phyloP scores from a whole-genome alignment of 148 eudicot genomes.

The Agrostemma githago region DNA sequence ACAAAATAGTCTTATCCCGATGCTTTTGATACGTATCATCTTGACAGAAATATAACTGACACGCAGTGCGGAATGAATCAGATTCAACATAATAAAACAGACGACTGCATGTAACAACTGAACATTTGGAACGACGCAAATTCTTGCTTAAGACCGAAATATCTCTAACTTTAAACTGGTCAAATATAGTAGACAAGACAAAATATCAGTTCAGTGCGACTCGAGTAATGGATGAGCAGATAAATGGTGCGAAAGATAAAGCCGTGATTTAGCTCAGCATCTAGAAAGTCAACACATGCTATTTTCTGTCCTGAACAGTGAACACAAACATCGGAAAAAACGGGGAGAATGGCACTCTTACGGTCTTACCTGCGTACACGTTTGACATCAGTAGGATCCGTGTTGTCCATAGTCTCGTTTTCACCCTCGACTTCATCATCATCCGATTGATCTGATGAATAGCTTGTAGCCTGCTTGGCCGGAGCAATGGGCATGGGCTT shows the following conservation, averaged over 20 bases:
- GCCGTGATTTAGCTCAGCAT: not conserved
- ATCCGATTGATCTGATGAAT: constrained; percentile 85
- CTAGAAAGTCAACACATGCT: not conserved
- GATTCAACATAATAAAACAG: too few relatives aligned
- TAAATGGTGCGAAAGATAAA: not conserved
- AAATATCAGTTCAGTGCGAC: not conserved
- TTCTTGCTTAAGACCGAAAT: too few relatives aligned
- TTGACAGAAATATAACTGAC: not conserved
- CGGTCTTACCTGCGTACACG: constrained; percentile 58
- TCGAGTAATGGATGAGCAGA: too few relatives aligned
- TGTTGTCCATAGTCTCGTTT: constrained; percentile 50
- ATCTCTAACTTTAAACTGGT: too few relatives aligned
- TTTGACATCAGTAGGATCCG: constrained; percentile 71
- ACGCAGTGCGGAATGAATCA: too few relatives aligned
- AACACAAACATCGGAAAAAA: not conserved
- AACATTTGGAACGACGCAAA: too few relatives aligned
- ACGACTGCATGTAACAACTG: too few relatives aligned
- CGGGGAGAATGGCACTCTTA: too few relatives aligned
- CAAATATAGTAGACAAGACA: too few relatives aligned
- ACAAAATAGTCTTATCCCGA: not conserved
- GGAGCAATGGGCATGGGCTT: constrained; percentile 45
- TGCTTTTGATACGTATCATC: not conserved
- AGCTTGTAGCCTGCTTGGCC: constrained; percentile 78
- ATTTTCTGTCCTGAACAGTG: not conserved
- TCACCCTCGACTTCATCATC: constrained; percentile 96